These are phyloP conservation scores for Paecilomyces fulvus DNA, from an alignment of 2,329 filamentous ascomycete genomes.

Conservation along the genomic window DNA sequence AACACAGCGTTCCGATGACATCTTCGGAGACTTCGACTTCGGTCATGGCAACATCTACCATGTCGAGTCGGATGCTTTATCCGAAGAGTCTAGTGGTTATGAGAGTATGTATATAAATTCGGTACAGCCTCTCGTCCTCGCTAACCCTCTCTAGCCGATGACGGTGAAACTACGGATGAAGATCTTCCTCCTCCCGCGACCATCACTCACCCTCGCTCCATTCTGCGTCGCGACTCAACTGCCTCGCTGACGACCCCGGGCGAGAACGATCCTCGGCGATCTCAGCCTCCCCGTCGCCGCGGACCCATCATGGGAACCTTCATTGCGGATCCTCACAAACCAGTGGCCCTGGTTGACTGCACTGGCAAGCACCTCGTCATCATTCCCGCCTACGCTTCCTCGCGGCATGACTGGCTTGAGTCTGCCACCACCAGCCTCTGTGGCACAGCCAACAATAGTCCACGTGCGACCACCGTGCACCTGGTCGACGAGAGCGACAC, in stretches of 20 bases:
- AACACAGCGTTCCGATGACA: conserved; percentile 28
- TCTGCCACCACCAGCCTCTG: conserved; percentile 33
- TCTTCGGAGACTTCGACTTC: conserved; percentile 31
- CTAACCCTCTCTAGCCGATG: conserved; percentile 47
- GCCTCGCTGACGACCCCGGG: conserved; percentile 36
- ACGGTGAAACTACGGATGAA: conserved; percentile 54
- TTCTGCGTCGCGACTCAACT: conserved; percentile 42
- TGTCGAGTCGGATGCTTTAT: conserved; percentile 37
- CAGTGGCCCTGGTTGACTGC: conserved; percentile 39
- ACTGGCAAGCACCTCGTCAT: conserved; percentile 42
- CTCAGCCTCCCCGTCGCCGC: conserved; percentile 27
- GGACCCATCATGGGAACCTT: conserved; percentile 42
- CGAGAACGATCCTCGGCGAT: conserved; percentile 24
- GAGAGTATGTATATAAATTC: conserved; percentile 44
- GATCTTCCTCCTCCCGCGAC: conserved; percentile 42
- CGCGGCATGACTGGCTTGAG: conserved; percentile 38
- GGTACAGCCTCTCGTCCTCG: conserved; percentile 18
- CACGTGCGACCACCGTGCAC: conserved; percentile 30
- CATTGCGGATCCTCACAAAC: conserved; percentile 39
- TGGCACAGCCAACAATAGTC: conserved; percentile 36
- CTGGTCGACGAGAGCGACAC: conserved; percentile 38
- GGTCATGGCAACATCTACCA: conserved; percentile 35
- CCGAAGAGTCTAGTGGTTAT: conserved; percentile 45
- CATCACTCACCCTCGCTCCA: conserved; percentile 40
- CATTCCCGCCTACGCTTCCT: conserved; percentile 39